phyloP scores from a whole-genome alignment of 441 rosid species.

The Bruguiera hainesii region DNA sequence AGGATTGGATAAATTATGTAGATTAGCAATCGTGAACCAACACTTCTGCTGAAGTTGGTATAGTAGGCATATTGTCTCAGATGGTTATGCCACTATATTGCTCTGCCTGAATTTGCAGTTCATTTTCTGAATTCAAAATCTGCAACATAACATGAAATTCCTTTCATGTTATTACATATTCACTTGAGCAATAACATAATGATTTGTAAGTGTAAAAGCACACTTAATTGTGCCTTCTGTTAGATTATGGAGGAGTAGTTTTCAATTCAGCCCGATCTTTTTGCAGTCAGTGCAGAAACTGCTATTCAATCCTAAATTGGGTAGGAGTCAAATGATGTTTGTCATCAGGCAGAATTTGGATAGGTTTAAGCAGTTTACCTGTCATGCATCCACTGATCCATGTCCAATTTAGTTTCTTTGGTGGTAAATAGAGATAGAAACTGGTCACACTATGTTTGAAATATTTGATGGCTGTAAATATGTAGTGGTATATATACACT shows the following conservation, averaged over 20 bases:
- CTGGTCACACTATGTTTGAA: too few relatives aligned
- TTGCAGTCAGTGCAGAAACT: not conserved
- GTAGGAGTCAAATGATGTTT: not conserved
- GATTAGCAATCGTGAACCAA: not conserved
- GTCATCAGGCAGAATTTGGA: not conserved
- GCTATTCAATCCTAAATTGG: not conserved
- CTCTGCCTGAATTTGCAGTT: not conserved
- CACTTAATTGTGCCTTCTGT: not conserved
- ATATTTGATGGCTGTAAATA: too few relatives aligned
- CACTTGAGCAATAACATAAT: not conserved
- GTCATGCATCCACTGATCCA: too few relatives aligned
- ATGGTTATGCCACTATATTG: not conserved
- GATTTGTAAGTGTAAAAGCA: not conserved
- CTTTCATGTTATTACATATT: not conserved
- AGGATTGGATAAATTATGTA: conserved; percentile 6
- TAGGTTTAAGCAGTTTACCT: not conserved
- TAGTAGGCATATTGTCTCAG: not conserved
- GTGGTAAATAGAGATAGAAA: too few relatives aligned
- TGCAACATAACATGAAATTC: not conserved
- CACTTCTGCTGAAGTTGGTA: not conserved
- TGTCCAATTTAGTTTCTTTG: too few relatives aligned
- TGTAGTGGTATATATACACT: too few relatives aligned
- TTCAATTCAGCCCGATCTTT: not conserved
- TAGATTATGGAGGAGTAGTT: not conserved
- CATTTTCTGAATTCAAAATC: not conserved